Percentiles rank a stretch among this genome's conserved stretches.
Conservation (phyloP, 495 filamentous ascomycete species). For the Echria macrotheca region DNA sequence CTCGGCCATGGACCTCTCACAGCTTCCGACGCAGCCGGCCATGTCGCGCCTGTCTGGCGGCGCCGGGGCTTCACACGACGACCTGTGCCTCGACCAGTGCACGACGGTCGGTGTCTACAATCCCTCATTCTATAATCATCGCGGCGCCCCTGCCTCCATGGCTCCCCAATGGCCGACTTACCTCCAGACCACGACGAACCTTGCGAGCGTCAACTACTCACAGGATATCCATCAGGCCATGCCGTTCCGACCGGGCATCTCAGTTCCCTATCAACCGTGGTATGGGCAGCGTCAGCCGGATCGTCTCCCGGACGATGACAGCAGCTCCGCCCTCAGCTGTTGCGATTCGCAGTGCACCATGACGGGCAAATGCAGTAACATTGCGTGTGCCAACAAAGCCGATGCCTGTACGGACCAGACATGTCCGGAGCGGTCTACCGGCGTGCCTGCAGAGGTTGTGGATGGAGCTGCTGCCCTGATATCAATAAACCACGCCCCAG, state of each 20-base stretch:
- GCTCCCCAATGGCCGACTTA: slow-evolving; percentile 16
- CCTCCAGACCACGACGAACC: neutral
- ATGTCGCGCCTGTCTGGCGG: slow-evolving; percentile 6
- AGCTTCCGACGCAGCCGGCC: neutral
- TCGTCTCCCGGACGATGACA: slow-evolving; percentile 32
- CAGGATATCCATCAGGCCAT: slow-evolving; percentile 1
- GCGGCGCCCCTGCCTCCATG: slow-evolving; percentile 13
- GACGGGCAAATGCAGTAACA: slow-evolving; percentile 31
- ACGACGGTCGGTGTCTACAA: slow-evolving; percentile 29
- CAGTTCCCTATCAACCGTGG: slow-evolving; percentile 13
- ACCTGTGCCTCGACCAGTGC: slow-evolving; percentile 37
- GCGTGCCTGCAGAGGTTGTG: slow-evolving; percentile 20
- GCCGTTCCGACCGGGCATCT: slow-evolving; percentile 14
- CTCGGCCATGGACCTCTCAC: slow-evolving; percentile 9
- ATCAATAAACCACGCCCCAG: slow-evolving; percentile 28
- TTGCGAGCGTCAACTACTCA: slow-evolving; percentile 8
- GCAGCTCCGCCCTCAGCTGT: slow-evolving; percentile 25
- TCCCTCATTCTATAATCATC: slow-evolving; percentile 28
- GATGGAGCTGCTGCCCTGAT: slow-evolving; percentile 31
- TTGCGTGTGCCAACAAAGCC: slow-evolving; percentile 26
- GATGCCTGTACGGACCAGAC: slow-evolving; percentile 32
- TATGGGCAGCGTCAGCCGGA: slow-evolving; percentile 3
- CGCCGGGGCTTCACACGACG: slow-evolving; percentile 33
- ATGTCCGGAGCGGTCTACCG: slow-evolving; percentile 21
- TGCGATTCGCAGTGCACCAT: slow-evolving; percentile 36